A percentile compares a stretch with the other conserved stretches of the same genome.
Conservation (phyloP, 306 rosid species). For the Prunus salicina region DNA sequence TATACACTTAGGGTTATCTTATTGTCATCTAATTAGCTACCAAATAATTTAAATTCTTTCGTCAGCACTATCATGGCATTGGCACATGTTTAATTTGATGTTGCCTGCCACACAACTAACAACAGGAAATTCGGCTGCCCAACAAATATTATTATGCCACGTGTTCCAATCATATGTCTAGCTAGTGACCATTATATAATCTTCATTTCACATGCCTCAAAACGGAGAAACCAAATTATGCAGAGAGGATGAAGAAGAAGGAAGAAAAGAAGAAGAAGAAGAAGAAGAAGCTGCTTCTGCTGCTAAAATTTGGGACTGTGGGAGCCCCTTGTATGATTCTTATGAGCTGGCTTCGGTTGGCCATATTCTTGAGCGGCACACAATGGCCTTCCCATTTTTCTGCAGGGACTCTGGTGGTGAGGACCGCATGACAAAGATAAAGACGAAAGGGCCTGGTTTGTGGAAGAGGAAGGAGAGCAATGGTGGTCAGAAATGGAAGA, state of each 20-base stretch:
- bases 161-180: not conserved
- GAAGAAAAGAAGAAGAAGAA: not conserved
- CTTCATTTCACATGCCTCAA: not conserved
- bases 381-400: conserved; percentile 8
- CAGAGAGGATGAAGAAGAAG: conserved; percentile 4
- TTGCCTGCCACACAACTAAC: not conserved
- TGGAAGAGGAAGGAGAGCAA: not conserved
- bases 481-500: not conserved
- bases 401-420: not conserved
- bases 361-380: conserved; percentile 14
- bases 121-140: not conserved
- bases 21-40: not conserved
- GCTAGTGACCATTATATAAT: not conserved
- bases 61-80: not conserved
- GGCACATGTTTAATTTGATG: not conserved
- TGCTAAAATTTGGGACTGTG: conserved; percentile 25
- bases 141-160: not conserved
- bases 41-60: not conserved
- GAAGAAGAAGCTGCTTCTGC: no score
- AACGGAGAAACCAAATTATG: not conserved
- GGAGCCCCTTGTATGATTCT: conserved; percentile 28
- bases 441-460: not conserved
- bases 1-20: not conserved
- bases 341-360: conserved; percentile 22
- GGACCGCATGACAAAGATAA: not conserved